Evolutionary conservation across 345 rosid genomes (phyloP).

Genomic region (Murraya paniculata): DNA sequence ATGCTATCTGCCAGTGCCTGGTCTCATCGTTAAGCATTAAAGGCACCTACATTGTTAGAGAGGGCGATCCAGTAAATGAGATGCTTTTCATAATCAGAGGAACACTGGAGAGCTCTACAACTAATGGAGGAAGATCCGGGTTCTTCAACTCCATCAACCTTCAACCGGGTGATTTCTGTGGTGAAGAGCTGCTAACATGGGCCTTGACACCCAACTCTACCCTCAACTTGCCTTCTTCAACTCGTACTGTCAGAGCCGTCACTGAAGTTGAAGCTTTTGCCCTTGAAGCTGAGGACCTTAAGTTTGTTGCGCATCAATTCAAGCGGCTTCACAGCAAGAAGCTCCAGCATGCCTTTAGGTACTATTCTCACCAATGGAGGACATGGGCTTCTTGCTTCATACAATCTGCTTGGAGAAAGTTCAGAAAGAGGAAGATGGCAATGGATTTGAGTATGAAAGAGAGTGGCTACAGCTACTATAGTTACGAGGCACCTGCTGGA

Average conservation of each 20-base stretch:
- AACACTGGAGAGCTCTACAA: constrained; percentile 85
- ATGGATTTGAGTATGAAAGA: constrained; percentile 55
- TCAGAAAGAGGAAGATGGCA: constrained; percentile 51
- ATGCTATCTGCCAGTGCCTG: constrained; percentile 88
- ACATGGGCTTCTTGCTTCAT: constrained; percentile 89
- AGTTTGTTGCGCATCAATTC: constrained; percentile 80
- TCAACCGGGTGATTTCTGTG: constrained; percentile 88
- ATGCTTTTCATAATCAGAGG: constrained; percentile 92
- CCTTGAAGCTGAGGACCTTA: constrained; percentile 81
- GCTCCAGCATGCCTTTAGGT: constrained; percentile 90
- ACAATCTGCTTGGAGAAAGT: constrained; percentile 84
- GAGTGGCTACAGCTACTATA: constrained; percentile 29
- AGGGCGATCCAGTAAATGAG: constrained; percentile 88
- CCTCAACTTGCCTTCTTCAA: constrained; percentile 59
- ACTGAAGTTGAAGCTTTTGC: constrained; percentile 55
- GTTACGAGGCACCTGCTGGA: constrained; percentile 27
- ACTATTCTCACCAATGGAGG: constrained; percentile 95
- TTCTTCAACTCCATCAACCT: constrained; percentile 88
- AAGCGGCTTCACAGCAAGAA: constrained; percentile 88
- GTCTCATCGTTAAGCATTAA: constrained; percentile 70
- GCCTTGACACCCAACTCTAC: constrained; percentile 79
- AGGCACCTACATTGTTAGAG: constrained; percentile 68
- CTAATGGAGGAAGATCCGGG: constrained; percentile 87
- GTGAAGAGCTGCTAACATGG: constrained; percentile 93
- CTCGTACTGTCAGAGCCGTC: background rate